Conservation (phyloP, 345 rosid species). For the Moricandia arvensis region DNA sequence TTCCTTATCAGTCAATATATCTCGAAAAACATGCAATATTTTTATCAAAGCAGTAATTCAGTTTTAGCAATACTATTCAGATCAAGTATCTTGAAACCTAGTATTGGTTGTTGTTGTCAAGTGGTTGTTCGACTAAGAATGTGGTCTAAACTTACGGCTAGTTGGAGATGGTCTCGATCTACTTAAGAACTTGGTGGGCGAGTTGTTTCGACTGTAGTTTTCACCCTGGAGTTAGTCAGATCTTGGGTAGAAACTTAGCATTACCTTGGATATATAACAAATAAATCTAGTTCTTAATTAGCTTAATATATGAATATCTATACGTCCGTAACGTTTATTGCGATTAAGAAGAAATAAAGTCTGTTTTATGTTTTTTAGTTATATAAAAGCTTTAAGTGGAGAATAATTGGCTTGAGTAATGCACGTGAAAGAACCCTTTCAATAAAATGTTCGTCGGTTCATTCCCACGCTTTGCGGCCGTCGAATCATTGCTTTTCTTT, state of each 20-base stretch:
- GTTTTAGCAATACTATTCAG: background rate
- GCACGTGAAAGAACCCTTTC: slow-evolving; percentile 35
- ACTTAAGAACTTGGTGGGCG: background rate
- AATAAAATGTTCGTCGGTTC: slow-evolving; percentile 26
- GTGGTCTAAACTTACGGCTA: background rate
- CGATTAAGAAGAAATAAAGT: background rate
- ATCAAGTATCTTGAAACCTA: background rate
- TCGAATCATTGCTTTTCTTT: slow-evolving; percentile 34
- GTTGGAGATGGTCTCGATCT: background rate
- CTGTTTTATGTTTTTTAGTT: background rate
- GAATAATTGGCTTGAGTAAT: slow-evolving; percentile 26
- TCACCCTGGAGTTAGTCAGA: background rate
- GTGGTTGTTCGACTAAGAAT: background rate
- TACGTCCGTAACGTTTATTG: background rate
- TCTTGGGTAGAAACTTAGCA: background rate
- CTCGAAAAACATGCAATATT: background rate
- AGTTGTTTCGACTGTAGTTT: background rate
- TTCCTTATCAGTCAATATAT: background rate
- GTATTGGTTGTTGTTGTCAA: background rate
- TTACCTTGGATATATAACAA: background rate
- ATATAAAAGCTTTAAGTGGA: slow-evolving; percentile 4
- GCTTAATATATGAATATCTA: background rate
- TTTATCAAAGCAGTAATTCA: background rate
- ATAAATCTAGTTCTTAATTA: background rate
- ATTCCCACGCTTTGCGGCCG: slow-evolving; percentile 36